Percentiles rank a stretch among this genome's conserved stretches.
Conservation (phyloP, 2,329 filamentous ascomycete genomes). For the Macrophomina tecta region DNA sequence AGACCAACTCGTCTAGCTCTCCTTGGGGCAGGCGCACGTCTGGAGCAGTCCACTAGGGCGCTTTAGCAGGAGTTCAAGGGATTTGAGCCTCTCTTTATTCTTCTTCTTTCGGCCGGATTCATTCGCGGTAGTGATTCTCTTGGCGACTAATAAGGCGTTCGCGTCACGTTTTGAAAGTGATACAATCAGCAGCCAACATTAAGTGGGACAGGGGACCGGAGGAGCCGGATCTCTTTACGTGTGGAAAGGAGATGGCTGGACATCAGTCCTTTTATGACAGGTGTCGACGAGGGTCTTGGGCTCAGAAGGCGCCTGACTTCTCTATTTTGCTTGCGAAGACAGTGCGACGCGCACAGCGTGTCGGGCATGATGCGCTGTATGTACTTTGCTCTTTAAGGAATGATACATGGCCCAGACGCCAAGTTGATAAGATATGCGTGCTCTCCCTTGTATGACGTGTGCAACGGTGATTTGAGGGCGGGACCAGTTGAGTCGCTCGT, state of each 20-base stretch:
- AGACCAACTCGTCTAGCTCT: conserved; percentile 18
- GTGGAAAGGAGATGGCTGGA: background rate
- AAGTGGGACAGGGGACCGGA: conserved; percentile 20
- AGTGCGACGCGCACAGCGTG: conserved; percentile 4
- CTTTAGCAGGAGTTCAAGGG: background rate
- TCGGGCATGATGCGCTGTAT: background rate
- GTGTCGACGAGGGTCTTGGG: background rate
- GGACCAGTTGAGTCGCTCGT: background rate
- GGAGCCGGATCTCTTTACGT: background rate
- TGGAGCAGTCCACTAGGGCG: conserved; percentile 21
- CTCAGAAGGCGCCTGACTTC: background rate
- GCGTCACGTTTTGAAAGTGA: conserved; percentile 26
- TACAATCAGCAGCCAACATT: conserved; percentile 12
- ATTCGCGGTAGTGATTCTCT: conserved; percentile 21
- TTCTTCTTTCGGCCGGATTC: conserved; percentile 19
- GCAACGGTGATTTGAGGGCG: background rate
- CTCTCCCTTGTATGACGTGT: background rate
- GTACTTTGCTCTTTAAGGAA: conserved; percentile 26
- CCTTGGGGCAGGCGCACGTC: conserved; percentile 21
- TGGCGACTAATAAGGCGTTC: conserved; percentile 26
- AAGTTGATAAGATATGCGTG: conserved; percentile 5
- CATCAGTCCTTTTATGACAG: conserved; percentile 1
- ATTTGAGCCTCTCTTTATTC: conserved; percentile 3
- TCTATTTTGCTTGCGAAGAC: background rate
- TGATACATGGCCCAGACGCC: conserved; percentile 20